Conservation (phyloP, 2,329 filamentous ascomycete genomes). For the Pleochaeta shiraiana region DNA sequence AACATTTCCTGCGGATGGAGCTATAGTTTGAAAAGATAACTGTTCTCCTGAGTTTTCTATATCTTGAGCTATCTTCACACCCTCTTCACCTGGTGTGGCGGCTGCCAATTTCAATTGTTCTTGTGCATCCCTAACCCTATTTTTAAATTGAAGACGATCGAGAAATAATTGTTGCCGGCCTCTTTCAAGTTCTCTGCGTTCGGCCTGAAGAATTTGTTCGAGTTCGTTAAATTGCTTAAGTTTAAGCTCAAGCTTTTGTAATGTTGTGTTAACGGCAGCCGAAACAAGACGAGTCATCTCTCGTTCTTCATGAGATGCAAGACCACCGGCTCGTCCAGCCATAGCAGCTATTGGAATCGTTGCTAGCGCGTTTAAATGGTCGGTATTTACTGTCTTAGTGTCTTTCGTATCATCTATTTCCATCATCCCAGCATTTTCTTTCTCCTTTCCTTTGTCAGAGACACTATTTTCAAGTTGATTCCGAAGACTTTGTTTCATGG, state of each 20-base stretch:
- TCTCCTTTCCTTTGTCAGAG: slow-evolving; percentile 32
- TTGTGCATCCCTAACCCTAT: slow-evolving; percentile 65
- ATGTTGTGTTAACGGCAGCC: slow-evolving; percentile 76
- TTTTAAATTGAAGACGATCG: slow-evolving; percentile 76
- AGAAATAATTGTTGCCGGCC: slow-evolving; percentile 85
- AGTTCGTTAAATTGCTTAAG: slow-evolving; percentile 93
- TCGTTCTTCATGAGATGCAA: slow-evolving; percentile 90
- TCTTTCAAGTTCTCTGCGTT: slow-evolving; percentile 79
- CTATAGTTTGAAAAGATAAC: slow-evolving; percentile 29
- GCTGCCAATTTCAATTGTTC: slow-evolving; percentile 37
- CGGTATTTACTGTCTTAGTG: slow-evolving; percentile 26
- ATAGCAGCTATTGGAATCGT: slow-evolving; percentile 71
- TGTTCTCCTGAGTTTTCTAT: slow-evolving; percentile 20
- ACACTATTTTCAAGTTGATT: slow-evolving; percentile 49
- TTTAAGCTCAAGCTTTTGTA: slow-evolving; percentile 92
- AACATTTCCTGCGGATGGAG: slow-evolving; percentile 22
- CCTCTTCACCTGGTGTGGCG: slow-evolving; percentile 20
- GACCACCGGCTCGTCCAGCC: slow-evolving; percentile 63
- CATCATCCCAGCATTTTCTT: slow-evolving; percentile 36
- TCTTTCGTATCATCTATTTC: slow-evolving; percentile 36
- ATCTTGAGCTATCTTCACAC: slow-evolving; percentile 18
- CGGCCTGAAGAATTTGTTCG: slow-evolving; percentile 76
- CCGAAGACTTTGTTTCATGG: slow-evolving; percentile 61
- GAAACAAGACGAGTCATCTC: slow-evolving; percentile 91
- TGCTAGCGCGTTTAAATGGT: slow-evolving; percentile 31